Conservation (phyloP, 306 rosid species). For the Fragaria nilgerrensis region DNA sequence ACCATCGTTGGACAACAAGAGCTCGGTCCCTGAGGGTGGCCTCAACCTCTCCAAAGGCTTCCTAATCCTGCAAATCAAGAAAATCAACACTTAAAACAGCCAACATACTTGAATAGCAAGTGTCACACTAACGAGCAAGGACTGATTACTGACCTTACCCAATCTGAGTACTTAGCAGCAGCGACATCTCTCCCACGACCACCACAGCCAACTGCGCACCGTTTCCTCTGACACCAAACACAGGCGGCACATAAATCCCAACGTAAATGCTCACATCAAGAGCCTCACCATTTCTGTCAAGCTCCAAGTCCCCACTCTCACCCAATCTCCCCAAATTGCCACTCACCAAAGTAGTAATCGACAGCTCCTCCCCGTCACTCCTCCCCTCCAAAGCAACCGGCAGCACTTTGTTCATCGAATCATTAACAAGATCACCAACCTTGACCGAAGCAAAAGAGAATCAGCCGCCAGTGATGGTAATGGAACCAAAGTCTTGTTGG, state of each 20-base stretch:
- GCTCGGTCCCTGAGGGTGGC: slow-evolving; percentile 79
- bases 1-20: slow-evolving; percentile 77
- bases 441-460: slow-evolving; percentile 41
- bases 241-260: slow-evolving; percentile 50
- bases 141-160: slow-evolving; percentile 65
- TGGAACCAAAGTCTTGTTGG: slow-evolving; percentile 16
- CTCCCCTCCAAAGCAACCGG: slow-evolving; percentile 54
- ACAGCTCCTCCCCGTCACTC: slow-evolving; percentile 49
- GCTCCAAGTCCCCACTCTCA: slow-evolving; percentile 39
- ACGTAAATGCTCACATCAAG: slow-evolving; percentile 53
- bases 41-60: slow-evolving; percentile 73
- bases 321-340: slow-evolving; percentile 51
- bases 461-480: slow-evolving; percentile 19
- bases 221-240: slow-evolving; percentile 44
- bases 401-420: slow-evolving; percentile 47
- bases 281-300: slow-evolving; percentile 29
- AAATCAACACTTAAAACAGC: not conserved
- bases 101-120: not conserved
- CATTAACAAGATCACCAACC: slow-evolving; percentile 48
- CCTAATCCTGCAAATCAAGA: slow-evolving; percentile 55
- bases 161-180: slow-evolving; percentile 80
- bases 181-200: slow-evolving; percentile 65
- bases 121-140: not conserved
- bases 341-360: slow-evolving; percentile 65
- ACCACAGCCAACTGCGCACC: slow-evolving; percentile 72